Evolutionary conservation across 305 asterid species (phyloP).

Genomic region (Fraxinus floribunda): DNA sequence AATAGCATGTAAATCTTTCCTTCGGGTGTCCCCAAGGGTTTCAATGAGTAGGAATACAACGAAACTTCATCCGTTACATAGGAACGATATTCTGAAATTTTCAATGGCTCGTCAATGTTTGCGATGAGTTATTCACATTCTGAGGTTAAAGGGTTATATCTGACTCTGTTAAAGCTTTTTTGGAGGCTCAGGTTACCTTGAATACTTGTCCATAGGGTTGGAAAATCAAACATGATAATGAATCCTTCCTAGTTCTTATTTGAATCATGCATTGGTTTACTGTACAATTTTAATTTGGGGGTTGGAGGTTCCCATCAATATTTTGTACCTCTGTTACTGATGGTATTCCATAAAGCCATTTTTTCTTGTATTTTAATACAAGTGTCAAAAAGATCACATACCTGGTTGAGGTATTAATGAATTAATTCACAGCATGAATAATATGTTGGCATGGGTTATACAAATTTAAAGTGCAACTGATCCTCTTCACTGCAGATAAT

Average conservation of each 20-base stretch:
- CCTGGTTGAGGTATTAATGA: neutral
- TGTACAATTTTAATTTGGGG: neutral
- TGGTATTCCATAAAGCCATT: neutral
- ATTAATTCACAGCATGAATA: neutral
- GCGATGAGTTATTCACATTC: neutral
- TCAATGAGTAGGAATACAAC: neutral
- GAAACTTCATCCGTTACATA: neutral
- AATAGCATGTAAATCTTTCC: slow-evolving; percentile 2
- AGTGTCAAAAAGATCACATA: neutral
- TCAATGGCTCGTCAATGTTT: neutral
- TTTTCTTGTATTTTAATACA: neutral
- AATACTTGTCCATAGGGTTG: neutral
- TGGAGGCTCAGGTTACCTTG: neutral
- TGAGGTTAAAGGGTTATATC: neutral
- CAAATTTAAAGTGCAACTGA: slow-evolving; percentile 31
- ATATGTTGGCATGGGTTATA: slow-evolving; percentile 9
- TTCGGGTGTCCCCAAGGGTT: neutral
- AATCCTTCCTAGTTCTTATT: slow-evolving; percentile 1
- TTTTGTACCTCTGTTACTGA: neutral
- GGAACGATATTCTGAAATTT: neutral
- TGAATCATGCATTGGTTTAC: neutral
- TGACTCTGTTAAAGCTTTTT: neutral
- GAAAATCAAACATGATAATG: neutral
- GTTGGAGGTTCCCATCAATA: neutral
- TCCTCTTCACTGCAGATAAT: slow-evolving; percentile 38